A percentile compares a stretch with the other conserved stretches of the same genome.
These are phyloP conservation scores for Coemansia sp. DNA, from an alignment of 192 early-diverging fungal genomes.

Conservation along the genomic window DNA sequence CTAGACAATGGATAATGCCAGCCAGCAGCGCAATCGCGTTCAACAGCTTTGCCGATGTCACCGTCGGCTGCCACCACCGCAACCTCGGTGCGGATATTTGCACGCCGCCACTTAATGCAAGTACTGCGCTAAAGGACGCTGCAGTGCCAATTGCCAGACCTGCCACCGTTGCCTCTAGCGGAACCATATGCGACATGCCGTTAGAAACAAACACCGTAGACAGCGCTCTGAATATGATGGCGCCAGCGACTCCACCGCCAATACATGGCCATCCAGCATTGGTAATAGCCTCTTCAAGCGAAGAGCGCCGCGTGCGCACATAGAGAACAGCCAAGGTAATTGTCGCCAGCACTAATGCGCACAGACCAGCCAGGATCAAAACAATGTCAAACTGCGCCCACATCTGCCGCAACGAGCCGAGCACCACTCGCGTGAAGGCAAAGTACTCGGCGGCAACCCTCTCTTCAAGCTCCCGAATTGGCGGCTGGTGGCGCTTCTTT, in stretches of 20 bases:
- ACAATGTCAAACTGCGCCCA: slow-evolving; percentile 92
- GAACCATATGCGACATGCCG: slow-evolving; percentile 7
- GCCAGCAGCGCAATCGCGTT: slow-evolving; percentile 34
- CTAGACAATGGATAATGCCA: slow-evolving; percentile 53
- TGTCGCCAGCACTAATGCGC: slow-evolving; percentile 42
- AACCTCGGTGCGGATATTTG: background rate
- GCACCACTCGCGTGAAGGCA: slow-evolving; percentile 57
- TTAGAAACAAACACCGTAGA: background rate
- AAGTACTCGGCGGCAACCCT: slow-evolving; percentile 35
- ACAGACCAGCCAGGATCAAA: slow-evolving; percentile 69
- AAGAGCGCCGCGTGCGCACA: background rate
- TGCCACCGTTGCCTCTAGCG: slow-evolving; percentile 15
- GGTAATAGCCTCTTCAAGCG: slow-evolving; percentile 10
- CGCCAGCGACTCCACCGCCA: slow-evolving; percentile 7
- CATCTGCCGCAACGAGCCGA: slow-evolving; percentile 70
- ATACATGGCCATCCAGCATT: background rate
- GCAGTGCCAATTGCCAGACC: slow-evolving; percentile 15
- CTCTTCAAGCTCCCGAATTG: slow-evolving; percentile 23
- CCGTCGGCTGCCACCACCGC: slow-evolving; percentile 14
- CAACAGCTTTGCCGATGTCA: slow-evolving; percentile 4
- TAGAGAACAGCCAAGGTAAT: slow-evolving; percentile 7
- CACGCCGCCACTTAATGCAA: background rate
- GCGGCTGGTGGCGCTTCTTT: slow-evolving; percentile 2
- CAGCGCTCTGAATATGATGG: slow-evolving; percentile 13
- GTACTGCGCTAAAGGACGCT: slow-evolving; percentile 9